Base-by-base conservation (phyloP, 257 asterid species). In the Jacaranda copaia region DNA sequence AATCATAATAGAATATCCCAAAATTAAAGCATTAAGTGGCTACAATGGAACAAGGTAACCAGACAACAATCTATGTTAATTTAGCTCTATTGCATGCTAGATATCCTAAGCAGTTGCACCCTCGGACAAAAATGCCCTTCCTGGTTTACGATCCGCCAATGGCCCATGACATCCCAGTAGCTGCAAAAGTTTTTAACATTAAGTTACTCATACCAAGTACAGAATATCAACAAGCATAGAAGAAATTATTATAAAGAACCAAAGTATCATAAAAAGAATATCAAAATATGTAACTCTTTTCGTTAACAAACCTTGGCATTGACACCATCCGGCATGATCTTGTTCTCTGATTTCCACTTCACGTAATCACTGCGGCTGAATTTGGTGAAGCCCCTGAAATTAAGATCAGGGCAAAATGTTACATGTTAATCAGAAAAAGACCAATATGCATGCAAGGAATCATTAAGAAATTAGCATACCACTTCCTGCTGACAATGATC, bases 401-500 rank as follows among this genome's bases (percentile, higher is more conserved):
- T 13, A 32, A 62, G 14, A 52, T 4, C 5, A 15, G 16, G 18
- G 16, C 6, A 63, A 42, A 51, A 36, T 16, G 32, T 25, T 25
- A 25, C 32, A 25, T 25, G 32, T 25, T 25, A 25, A 25, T 25
- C 32, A 25, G 32, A 52, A 40, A 5, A 25, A 25, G 14, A n/a
- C 11, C 11, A 5, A 62, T 14, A 59, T 9, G 5, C n/a, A 59
- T 9, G 32, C 32, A 10, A 4, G 75, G 8, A 15, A 25, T 9
- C 14, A 12, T 36, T 1, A 2, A 38, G 48, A 43, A 15, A 32
- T 18, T 3, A 38, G 11, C 79, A 70, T 87, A 93, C 98, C 98
- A 93, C 83, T 93, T 93, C 83, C 98, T 86, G 90, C 97, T 91
- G 67, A 93, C 91, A 70, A 93, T 93, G 81, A 92, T 92, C 96